Percentiles rank a stretch among this genome's conserved stretches.
Conservation (phyloP, 139 green algal genomes). For the Microglena sp. region DNA sequence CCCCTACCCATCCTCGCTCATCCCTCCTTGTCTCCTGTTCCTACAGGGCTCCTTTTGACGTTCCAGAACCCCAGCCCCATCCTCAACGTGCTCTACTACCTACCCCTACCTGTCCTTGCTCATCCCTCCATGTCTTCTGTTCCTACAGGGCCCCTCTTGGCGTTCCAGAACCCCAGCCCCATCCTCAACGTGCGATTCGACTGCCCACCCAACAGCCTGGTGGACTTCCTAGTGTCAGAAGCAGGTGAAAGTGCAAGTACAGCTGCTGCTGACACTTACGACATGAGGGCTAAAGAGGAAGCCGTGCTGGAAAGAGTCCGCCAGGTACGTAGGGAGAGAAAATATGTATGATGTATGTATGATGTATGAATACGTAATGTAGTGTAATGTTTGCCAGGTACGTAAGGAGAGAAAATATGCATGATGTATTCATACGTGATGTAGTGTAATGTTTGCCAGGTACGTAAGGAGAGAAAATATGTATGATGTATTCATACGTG, state of each 20-base stretch:
- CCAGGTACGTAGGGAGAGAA: constrained; percentile 22
- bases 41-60: no score
- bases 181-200: constrained; percentile 78
- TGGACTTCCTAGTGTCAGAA: constrained; percentile 63
- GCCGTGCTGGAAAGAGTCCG: constrained; percentile 44
- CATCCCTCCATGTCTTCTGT: no score
- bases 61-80: no score
- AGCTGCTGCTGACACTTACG: constrained; percentile 34
- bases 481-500: background rate
- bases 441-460: background rate
- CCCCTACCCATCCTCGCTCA: no score
- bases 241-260: constrained; percentile 35
- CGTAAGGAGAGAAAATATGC: constrained; percentile 2
- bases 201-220: constrained; percentile 58
- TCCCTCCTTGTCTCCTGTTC: no score
- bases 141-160: constrained; percentile 69
- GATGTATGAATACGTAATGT: background rate
- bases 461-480: background rate
- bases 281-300: constrained; percentile 31
- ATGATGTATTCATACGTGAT: background rate
- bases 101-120: no score
- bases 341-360: background rate
- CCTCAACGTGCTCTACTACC: no score
- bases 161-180: constrained; percentile 56
- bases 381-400: constrained; percentile 16